phyloP scores from a whole-genome alignment of 2,329 filamentous ascomycete species.

The Calonectria leucothoes region DNA sequence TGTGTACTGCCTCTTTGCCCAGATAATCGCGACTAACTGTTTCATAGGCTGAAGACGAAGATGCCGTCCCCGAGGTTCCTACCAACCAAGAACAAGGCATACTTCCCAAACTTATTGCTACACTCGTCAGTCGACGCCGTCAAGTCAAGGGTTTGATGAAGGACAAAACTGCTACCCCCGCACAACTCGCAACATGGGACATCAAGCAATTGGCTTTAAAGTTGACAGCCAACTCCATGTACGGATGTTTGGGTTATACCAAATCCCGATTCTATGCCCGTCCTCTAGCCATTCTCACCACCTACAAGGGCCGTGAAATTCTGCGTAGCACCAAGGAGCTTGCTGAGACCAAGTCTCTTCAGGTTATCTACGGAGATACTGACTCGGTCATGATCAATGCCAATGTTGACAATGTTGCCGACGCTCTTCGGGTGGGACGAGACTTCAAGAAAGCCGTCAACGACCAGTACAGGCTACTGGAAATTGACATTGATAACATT shows the following conservation, averaged over 20 bases:
- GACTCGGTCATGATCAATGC: slow-evolving; percentile 99
- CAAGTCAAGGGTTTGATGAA: slow-evolving; percentile 99
- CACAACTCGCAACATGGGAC: slow-evolving; percentile 94
- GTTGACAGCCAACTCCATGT: slow-evolving; percentile 99
- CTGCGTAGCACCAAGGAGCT: slow-evolving; percentile 94
- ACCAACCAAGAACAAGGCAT: slow-evolving; percentile 83
- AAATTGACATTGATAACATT: slow-evolving; percentile 98
- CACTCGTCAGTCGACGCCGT: slow-evolving; percentile 86
- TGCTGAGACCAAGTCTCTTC: slow-evolving; percentile 88
- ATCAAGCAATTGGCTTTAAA: slow-evolving; percentile 98
- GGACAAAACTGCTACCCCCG: slow-evolving; percentile 84
- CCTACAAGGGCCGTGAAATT: slow-evolving; percentile 98
- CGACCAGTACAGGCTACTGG: slow-evolving; percentile 88
- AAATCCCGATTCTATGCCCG: slow-evolving; percentile 98
- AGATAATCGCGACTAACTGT: slow-evolving; percentile 41
- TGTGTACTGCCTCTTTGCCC: slow-evolving; percentile 45
- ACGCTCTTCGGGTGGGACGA: slow-evolving; percentile 89
- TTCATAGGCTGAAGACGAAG: slow-evolving; percentile 74
- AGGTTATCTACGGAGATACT: slow-evolving; percentile 98
- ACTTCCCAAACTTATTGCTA: slow-evolving; percentile 89
- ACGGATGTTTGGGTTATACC: slow-evolving; percentile 96
- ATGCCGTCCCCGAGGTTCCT: slow-evolving; percentile 90
- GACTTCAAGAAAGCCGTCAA: slow-evolving; percentile 98
- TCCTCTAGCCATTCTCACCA: slow-evolving; percentile 94
- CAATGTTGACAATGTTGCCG: slow-evolving; percentile 91